These are phyloP conservation scores for Podila epigama DNA, from an alignment of 192 early-diverging fungal species.

Conservation along the genomic window DNA sequence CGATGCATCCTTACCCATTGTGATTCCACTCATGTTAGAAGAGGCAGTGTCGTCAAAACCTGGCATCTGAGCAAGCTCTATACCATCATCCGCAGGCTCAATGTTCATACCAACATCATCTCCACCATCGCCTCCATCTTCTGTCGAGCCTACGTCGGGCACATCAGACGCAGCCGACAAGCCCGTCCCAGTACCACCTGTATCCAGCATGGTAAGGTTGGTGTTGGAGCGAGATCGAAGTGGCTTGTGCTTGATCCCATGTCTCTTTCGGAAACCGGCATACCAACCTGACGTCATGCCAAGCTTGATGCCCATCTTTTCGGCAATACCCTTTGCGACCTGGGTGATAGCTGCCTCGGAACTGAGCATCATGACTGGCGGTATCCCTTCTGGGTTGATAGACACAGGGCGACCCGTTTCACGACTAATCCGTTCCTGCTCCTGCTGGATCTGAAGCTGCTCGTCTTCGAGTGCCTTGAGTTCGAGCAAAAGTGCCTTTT, in stretches of 20 bases:
- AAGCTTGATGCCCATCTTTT: slow-evolving; percentile 44
- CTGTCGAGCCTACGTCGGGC: neutral
- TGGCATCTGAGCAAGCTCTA: slow-evolving; percentile 25
- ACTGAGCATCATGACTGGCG: slow-evolving; percentile 42
- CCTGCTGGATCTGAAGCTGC: slow-evolving; percentile 45
- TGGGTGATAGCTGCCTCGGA: slow-evolving; percentile 47
- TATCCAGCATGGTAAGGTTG: neutral
- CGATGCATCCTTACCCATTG: too few species aligned
- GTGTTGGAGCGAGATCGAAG: slow-evolving; percentile 21
- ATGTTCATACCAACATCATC: slow-evolving; percentile 20
- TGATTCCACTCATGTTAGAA: too few species aligned
- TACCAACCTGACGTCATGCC: slow-evolving; percentile 49
- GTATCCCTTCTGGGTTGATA: slow-evolving; percentile 5
- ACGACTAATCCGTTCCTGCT: slow-evolving; percentile 18
- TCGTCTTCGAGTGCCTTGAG: slow-evolving; percentile 41
- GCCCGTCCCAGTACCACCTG: neutral
- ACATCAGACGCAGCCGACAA: neutral
- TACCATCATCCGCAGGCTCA: slow-evolving; percentile 45
- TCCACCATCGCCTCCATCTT: slow-evolving; percentile 30
- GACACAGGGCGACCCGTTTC: slow-evolving; percentile 3
- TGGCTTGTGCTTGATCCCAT: slow-evolving; percentile 47
- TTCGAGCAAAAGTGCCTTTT: slow-evolving; percentile 42
- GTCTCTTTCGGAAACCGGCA: slow-evolving; percentile 43
- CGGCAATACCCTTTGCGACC: slow-evolving; percentile 48
- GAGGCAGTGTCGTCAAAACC: slow-evolving; percentile 14